phyloP scores from a whole-genome alignment of 2,329 filamentous ascomycete species.

The Trichoderma aggressivum region DNA sequence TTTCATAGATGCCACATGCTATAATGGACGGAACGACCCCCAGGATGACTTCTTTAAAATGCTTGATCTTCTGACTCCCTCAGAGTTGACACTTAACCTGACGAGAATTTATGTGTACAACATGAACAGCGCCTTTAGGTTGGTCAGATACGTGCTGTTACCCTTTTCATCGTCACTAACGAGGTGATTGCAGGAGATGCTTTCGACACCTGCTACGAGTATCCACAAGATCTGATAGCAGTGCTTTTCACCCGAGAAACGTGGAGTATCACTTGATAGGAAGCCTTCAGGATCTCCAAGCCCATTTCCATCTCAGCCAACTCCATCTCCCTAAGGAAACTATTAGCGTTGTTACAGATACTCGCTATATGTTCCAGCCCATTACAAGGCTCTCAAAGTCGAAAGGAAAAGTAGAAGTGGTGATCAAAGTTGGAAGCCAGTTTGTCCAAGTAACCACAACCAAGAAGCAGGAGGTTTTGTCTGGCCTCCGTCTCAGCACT shows the following conservation, averaged over 20 bases:
- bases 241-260: conserved; percentile 60
- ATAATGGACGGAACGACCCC: conserved; percentile 63
- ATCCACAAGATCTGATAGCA: conserved; percentile 57
- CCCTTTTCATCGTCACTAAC: not conserved
- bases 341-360: conserved; percentile 64
- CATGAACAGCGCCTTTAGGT: conserved; percentile 68
- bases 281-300: conserved; percentile 62
- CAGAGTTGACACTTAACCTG: conserved; percentile 57
- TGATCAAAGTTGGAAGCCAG: conserved; percentile 65
- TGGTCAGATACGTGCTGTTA: conserved; percentile 21
- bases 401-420: conserved; percentile 67
- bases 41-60: conserved; percentile 64
- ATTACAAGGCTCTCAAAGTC: conserved; percentile 65
- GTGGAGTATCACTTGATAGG: conserved; percentile 64
- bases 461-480: conserved; percentile 66
- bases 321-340: conserved; percentile 67
- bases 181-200: conserved; percentile 47
- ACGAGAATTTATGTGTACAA: conserved; percentile 66
- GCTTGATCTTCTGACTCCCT: conserved; percentile 59
- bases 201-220: conserved; percentile 62
- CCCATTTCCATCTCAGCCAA: conserved; percentile 64
- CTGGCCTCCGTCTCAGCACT: conserved; percentile 58
- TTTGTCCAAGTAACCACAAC: conserved; percentile 68
- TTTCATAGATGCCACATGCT: conserved; percentile 67
- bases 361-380: conserved; percentile 62